These are phyloP conservation scores for Rhytidhysteron rufulum DNA, from an alignment of 2,329 filamentous ascomycete genomes.

Conservation along the genomic window DNA sequence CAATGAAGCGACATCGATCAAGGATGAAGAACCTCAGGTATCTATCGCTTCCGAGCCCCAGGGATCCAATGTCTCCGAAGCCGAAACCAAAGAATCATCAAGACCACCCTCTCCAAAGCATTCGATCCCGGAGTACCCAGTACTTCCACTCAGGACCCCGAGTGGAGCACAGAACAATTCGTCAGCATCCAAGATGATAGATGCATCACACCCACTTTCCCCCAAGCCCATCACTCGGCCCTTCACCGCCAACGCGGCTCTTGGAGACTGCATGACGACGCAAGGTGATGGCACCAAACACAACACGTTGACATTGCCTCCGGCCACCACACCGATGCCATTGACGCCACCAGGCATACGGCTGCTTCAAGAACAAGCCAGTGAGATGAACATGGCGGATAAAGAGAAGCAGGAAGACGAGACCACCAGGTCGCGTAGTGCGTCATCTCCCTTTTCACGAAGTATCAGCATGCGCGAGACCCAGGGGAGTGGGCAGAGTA, in stretches of 20 bases:
- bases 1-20: not conserved
- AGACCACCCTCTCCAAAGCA: not conserved
- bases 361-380: not conserved
- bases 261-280: conserved; percentile 6
- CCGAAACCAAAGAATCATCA: not conserved
- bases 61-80: not conserved
- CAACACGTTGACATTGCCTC: not conserved
- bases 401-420: not conserved
- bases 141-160: not conserved
- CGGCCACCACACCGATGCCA: not conserved
- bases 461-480: not conserved
- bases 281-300: no score
- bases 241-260: not conserved
- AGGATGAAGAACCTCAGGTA: not conserved
- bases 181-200: not conserved
- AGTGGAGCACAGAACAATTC: not conserved
- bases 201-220: not conserved
- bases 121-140: not conserved
- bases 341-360: not conserved
- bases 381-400: not conserved
- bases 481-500: not conserved
- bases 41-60: not conserved
- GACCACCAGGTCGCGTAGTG: not conserved
- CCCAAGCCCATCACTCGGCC: not conserved
- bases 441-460: not conserved